Conservation (phyloP, 164 flowering plant genomes). For the Akebia trifoliata region DNA sequence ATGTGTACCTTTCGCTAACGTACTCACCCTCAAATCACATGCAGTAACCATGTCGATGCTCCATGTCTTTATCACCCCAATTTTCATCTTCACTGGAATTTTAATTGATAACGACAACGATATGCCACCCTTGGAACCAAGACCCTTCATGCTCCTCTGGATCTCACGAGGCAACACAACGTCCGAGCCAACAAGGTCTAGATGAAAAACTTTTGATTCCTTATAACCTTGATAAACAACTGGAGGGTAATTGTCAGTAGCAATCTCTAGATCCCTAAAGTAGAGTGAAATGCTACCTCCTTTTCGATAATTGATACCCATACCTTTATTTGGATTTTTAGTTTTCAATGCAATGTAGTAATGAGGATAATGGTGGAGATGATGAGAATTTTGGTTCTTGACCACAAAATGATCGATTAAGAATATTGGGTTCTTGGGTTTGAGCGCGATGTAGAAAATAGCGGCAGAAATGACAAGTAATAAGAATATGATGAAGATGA, state of each 20-base stretch:
- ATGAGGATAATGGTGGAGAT: neutral
- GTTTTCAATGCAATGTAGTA: constrained; percentile 24
- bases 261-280: constrained; percentile 26
- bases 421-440: constrained; percentile 29
- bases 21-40: constrained; percentile 36
- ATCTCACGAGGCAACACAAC: constrained; percentile 27
- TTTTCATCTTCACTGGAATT: constrained; percentile 16
- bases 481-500: constrained; percentile 10
- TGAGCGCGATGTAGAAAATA: constrained; percentile 10
- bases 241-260: constrained; percentile 27
- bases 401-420: constrained; percentile 13
- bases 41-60: constrained; percentile 14
- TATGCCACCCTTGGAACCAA: constrained; percentile 3
- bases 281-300: constrained; percentile 31
- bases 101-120: constrained; percentile 19
- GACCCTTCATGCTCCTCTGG: constrained; percentile 16
- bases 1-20: constrained; percentile 19
- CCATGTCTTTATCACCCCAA: constrained; percentile 14
- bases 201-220: constrained; percentile 3
- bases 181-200: constrained; percentile 15
- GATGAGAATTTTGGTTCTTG: constrained; percentile 2
- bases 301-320: constrained; percentile 23
- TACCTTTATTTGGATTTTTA: constrained; percentile 25
- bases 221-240: constrained; percentile 11
- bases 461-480: constrained; percentile 17